Base-by-base conservation (phyloP, 2,329 filamentous ascomycete species). In the Aphanoascus verrucosus region DNA sequence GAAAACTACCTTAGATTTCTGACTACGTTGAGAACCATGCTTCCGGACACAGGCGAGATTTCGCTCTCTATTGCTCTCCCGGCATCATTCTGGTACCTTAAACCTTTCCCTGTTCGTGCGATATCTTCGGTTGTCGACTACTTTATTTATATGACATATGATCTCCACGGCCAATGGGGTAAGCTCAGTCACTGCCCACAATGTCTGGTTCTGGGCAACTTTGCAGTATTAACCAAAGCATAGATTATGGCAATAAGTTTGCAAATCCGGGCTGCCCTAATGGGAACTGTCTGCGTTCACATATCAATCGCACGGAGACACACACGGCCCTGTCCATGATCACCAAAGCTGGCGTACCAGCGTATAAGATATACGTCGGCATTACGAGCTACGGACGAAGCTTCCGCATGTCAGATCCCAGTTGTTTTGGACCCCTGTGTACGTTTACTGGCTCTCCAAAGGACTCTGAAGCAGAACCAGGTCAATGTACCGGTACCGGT, bases 281-380 rank as follows among this genome's bases (percentile, higher is more conserved):
- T 7, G 64, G 64, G 0, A 64, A 63, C 49, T 68, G 72, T 48
- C 62, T 74, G 1, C 67, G 68, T 65, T 71, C 0, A 58, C 63
- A 1, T 51, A 60, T 72, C 56, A 73, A 74, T 60, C 50, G 63
- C 42, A 73, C 70, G 1, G 69, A 73, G 51, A 70, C 67, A 0
- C 48, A 54, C 0, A 57, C 59, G 12, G 56, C 69, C 0, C 57
- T 74, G 11, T 55, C 64, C 1, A 72, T 71, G 54, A 58, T 67
- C 45, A 65, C 64, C 6, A 72, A 72, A 56, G 68, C 70, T 1
- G 69, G 68, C 4, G 69, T 72, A 0, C 59, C 62, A 1, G 50
- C 60, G 0, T 60, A 62, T 35, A 67, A 67, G 55, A 40, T 72
- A 38, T 32, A 65, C 11, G 63, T 69, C 2, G 69, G 70, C 4